phyloP scores from a whole-genome alignment of 2,329 filamentous ascomycete genomes.

The Nannizzia gypsea region DNA sequence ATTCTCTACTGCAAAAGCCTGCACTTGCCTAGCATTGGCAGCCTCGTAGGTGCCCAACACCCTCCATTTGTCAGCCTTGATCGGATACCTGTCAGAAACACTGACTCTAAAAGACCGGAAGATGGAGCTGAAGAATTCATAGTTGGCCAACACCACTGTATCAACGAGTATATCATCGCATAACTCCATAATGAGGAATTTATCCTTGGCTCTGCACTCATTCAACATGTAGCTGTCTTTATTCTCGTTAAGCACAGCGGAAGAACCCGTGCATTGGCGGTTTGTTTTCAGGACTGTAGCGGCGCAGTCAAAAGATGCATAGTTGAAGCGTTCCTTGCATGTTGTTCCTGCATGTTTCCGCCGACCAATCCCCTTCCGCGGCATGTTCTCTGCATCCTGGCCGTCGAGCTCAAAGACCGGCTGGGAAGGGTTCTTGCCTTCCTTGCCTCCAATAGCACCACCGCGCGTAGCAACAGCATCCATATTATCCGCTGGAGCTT shows the following conservation, averaged over 20 bases:
- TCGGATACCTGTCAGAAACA: slow-evolving; percentile 87
- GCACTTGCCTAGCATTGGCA: slow-evolving; percentile 82
- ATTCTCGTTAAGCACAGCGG: slow-evolving; percentile 83
- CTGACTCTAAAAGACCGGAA: slow-evolving; percentile 82
- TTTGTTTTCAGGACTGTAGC: slow-evolving; percentile 89
- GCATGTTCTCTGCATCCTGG: slow-evolving; percentile 9
- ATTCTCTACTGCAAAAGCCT: slow-evolving; percentile 87
- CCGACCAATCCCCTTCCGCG: slow-evolving; percentile 44
- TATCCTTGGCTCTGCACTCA: slow-evolving; percentile 73
- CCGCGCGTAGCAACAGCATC: slow-evolving; percentile 22
- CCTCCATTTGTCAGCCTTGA: slow-evolving; percentile 85
- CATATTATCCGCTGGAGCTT: slow-evolving; percentile 14
- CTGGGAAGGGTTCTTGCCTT: not conserved
- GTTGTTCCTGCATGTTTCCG: slow-evolving; percentile 94
- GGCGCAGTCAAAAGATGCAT: slow-evolving; percentile 92
- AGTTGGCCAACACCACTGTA: slow-evolving; percentile 94
- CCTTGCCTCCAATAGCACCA: not conserved
- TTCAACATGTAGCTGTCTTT: slow-evolving; percentile 98
- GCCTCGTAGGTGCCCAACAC: slow-evolving; percentile 81
- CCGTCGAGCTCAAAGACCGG: slow-evolving; percentile 10
- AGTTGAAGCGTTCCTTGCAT: slow-evolving; percentile 95
- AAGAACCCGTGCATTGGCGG: slow-evolving; percentile 71
- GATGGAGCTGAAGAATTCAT: slow-evolving; percentile 98
- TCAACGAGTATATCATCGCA: slow-evolving; percentile 81
- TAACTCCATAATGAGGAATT: slow-evolving; percentile 88